Base-by-base conservation (phyloP, 2,329 filamentous ascomycete genomes). In the Chrysoporthe puriensis region DNA sequence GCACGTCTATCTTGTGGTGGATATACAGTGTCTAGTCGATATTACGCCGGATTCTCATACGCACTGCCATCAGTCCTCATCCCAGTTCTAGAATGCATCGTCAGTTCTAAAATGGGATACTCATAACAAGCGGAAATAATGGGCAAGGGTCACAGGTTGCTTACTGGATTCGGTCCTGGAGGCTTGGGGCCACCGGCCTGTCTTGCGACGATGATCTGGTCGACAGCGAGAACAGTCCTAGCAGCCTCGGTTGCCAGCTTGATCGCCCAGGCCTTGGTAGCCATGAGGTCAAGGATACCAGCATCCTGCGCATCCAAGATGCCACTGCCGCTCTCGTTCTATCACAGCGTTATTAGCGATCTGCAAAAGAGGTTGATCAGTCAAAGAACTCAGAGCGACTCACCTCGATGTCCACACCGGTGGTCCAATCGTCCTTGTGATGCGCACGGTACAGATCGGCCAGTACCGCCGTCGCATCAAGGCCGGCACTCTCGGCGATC, bases 151-250 rank as follows among this genome's bases (percentile, higher is more conserved):
- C 32, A 43, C n/a, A 1, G 3, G 18, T 8, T 56, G 79, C 84
- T 76, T 77, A 86, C 84, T 58, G 94, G 91, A 82, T 97, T 97
- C 73, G 94, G 96, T 59, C 92, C 94, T 42, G 96, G 96, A 66
- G 95, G 95, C 86, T 99, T 99, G 32, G 96, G 96, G 48, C 96
- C 96, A 77, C 96, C 96, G 60, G 96, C 96, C 83, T 98, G 96
- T 82, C 95, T 90, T 71, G 96, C 94, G 67, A 99, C 96, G 77
- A 99, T 99, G 77, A 99, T 99, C 83, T 99, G 96, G 81, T 99
- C 96, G 50, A 99, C 96, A 60, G 94, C 97, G 72, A 99, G 84
- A 42, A 99, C 91, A 60, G 96, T 99, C 75, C 96, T 88, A 64
- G 94, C 95, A 52, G 96, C 91, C 81, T 99, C 96, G 34, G 95